phyloP scores from a whole-genome alignment of 352 stramenopile genomes.

The Pythium guiyangense region DNA sequence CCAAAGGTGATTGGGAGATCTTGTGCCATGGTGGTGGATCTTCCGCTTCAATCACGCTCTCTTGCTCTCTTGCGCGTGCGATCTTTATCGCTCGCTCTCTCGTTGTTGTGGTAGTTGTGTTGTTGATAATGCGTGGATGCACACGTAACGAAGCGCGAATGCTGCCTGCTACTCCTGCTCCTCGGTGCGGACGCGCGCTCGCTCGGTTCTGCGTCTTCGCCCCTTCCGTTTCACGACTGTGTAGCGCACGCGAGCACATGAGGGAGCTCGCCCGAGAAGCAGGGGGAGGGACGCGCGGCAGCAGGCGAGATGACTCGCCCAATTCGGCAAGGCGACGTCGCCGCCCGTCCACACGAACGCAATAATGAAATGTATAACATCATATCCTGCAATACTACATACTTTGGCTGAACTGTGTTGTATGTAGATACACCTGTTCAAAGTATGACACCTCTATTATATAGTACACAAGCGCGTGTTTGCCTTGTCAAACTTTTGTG shows the following conservation, averaged over 20 bases:
- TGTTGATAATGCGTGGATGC: not conserved
- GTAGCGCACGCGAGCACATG: conserved; percentile 11
- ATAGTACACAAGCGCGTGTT: not conserved
- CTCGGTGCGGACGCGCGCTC: conserved; percentile 1
- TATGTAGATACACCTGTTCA: not conserved
- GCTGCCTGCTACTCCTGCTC: not conserved
- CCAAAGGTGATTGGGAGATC: conserved; percentile 88
- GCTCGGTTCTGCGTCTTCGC: conserved; percentile 24
- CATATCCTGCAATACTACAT: not conserved
- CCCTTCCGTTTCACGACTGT: conserved; percentile 77
- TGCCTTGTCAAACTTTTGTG: not conserved
- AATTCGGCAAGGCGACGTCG: not conserved
- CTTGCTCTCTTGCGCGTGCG: conserved; percentile 4
- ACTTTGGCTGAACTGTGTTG: not conserved
- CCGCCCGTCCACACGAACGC: not conserved
- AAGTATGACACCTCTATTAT: not conserved
- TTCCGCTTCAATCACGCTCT: conserved; percentile 5
- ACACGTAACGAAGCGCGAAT: not conserved
- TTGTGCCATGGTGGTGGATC: conserved; percentile 58
- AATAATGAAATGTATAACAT: not conserved
- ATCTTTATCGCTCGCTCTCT: conserved; percentile 2
- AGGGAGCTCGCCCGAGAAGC: conserved; percentile 3
- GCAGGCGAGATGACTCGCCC: not conserved
- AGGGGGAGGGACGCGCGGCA: conserved; percentile 2
- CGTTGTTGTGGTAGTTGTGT: conserved; percentile 6